Percentiles rank a stretch among this genome's conserved stretches.
phyloP scores from a whole-genome alignment of 2,329 filamentous ascomycete genomes.

The Didymella pinodella region DNA sequence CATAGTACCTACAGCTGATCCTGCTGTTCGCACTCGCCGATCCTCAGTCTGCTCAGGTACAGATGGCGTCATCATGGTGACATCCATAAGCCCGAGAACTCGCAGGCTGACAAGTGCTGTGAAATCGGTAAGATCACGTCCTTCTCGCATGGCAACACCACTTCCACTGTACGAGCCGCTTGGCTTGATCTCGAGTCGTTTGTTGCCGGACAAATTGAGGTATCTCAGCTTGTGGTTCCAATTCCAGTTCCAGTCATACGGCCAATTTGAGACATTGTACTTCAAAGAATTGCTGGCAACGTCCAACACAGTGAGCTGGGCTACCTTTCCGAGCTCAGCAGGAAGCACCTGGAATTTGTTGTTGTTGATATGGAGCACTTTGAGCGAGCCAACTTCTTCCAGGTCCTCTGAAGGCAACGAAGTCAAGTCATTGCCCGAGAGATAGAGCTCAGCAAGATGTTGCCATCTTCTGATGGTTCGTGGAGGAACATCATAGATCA shows the following conservation, averaged over 20 bases:
- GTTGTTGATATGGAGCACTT: constrained; percentile 92
- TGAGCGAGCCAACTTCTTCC: constrained; percentile 85
- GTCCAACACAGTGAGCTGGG: constrained; percentile 89
- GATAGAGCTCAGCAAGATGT: constrained; percentile 86
- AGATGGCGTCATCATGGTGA: constrained; percentile 90
- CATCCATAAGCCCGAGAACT: constrained; percentile 95
- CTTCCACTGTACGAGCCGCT: constrained; percentile 64
- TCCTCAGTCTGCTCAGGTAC: constrained; percentile 97
- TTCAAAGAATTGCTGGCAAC: constrained; percentile 95
- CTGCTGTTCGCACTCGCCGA: constrained; percentile 92
- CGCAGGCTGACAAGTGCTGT: constrained; percentile 82
- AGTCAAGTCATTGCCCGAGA: constrained; percentile 94
- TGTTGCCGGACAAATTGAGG: constrained; percentile 96
- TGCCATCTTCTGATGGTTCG: constrained; percentile 89
- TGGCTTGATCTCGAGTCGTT: constrained; percentile 87
- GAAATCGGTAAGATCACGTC: constrained; percentile 86
- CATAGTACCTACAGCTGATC: constrained; percentile 88
- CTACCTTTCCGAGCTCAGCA: constrained; percentile 92
- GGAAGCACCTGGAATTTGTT: constrained; percentile 98
- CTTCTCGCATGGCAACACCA: constrained; percentile 57
- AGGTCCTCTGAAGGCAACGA: constrained; percentile 92
- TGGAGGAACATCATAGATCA: constrained; percentile 89
- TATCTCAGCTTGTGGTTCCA: constrained; percentile 95
- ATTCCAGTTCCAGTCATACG: constrained; percentile 99
- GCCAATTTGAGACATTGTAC: constrained; percentile 99